These are phyloP conservation scores for Pelargonium nanum DNA, from an alignment of 345 rosid genomes.

Conservation along the genomic window DNA sequence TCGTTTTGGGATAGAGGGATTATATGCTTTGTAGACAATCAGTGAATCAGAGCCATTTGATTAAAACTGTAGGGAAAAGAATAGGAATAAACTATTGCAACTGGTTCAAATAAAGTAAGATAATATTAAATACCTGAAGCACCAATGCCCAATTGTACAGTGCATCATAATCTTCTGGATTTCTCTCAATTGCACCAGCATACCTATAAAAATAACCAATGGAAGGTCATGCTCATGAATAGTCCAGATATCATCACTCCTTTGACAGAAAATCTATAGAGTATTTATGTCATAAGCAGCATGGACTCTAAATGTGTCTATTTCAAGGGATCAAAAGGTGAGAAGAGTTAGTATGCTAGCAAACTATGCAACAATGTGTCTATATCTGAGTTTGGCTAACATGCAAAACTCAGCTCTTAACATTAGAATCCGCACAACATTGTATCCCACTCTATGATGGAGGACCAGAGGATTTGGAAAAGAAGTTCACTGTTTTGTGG, in stretches of 20 bases:
- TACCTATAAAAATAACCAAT: slow-evolving; percentile 40
- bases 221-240: not conserved
- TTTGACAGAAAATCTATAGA: not conserved
- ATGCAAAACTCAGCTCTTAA: too few relatives aligned
- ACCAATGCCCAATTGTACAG: slow-evolving; percentile 97
- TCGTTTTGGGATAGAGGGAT: too few relatives aligned
- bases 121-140: not conserved
- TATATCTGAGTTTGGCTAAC: too few relatives aligned
- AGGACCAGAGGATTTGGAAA: too few relatives aligned
- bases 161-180: slow-evolving; percentile 94
- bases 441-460: not conserved
- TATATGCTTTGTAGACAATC: not conserved
- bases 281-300: too few relatives aligned
- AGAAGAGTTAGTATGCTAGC: not conserved
- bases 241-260: not conserved
- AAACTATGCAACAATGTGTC: not conserved
- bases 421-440: too few relatives aligned
- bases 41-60: not conserved
- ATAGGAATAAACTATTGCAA: not conserved
- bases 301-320: too few relatives aligned
- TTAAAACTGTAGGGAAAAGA: not conserved
- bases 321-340: not conserved
- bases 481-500: too few relatives aligned
- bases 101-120: not conserved
- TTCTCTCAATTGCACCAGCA: slow-evolving; percentile 77